Conservation (phyloP, 2,329 filamentous ascomycete genomes). For the Ophiostoma triangulosporum region DNA sequence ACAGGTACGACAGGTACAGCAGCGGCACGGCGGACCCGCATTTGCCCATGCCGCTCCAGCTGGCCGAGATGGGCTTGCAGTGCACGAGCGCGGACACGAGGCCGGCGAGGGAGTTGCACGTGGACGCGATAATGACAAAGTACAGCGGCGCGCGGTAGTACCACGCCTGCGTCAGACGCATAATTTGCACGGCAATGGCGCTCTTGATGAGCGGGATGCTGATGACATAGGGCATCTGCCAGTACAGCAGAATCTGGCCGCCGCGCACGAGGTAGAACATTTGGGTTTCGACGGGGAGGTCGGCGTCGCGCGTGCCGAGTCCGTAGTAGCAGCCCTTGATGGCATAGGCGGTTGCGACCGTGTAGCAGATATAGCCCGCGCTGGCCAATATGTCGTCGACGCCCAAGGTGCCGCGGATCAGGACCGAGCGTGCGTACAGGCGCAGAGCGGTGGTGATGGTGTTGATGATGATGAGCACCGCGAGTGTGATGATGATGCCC, state of each 20-base stretch:
- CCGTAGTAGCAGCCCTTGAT: conserved; percentile 10
- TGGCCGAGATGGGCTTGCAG: conserved; percentile 13
- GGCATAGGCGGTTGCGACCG: conserved; percentile 2
- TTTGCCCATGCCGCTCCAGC: conserved; percentile 13
- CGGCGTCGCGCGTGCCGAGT: conserved; percentile 8
- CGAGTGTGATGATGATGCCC: neutral
- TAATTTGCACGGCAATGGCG: conserved; percentile 11
- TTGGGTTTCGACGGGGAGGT: neutral
- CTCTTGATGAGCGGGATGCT: conserved; percentile 13
- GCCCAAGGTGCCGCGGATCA: conserved; percentile 1
- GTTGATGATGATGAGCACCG: neutral
- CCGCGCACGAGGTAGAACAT: conserved; percentile 6
- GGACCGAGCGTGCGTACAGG: neutral
- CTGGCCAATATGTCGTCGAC: conserved; percentile 6
- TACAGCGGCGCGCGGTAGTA: conserved; percentile 9
- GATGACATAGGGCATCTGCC: conserved; percentile 12
- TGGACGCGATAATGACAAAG: conserved; percentile 7
- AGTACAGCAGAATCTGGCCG: conserved; percentile 12
- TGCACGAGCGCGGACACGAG: conserved; percentile 13
- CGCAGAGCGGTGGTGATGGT: conserved; percentile 6
- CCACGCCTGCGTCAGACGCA: conserved; percentile 9
- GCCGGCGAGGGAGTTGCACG: conserved; percentile 11
- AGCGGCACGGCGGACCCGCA: conserved; percentile 12
- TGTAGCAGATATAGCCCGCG: conserved; percentile 4
- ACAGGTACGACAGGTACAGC: conserved; percentile 8